Evolutionary conservation across 2,329 filamentous ascomycete genomes (phyloP).

Genomic region (Biscogniauxia sp.): DNA sequence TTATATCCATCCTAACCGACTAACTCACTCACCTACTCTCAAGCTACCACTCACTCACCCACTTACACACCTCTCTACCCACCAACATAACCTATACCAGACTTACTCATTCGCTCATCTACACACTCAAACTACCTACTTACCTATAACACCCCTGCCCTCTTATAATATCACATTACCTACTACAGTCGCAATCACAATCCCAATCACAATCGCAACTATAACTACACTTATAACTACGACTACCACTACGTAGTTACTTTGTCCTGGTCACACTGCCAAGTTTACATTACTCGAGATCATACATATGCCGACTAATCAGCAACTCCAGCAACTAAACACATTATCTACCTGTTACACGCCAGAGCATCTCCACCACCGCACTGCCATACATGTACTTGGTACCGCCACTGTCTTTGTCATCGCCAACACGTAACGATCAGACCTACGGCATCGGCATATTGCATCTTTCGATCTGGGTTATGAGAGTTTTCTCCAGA

Average conservation of each 20-base stretch:
- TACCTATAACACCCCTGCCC: too few relatives aligned
- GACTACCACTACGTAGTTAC: too few relatives aligned
- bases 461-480: background rate
- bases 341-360: background rate
- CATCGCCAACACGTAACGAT: background rate
- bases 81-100: too few relatives aligned
- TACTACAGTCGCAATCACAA: too few relatives aligned
- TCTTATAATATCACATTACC: too few relatives aligned
- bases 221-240: too few relatives aligned
- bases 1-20: background rate
- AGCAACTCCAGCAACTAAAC: background rate
- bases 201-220: too few relatives aligned
- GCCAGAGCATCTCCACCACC: background rate
- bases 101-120: background rate
- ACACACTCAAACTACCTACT: background rate
- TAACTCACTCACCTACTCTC: background rate
- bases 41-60: background rate
- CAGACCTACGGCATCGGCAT: background rate
- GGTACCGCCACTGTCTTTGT: background rate
- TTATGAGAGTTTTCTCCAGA: background rate
- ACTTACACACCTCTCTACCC: background rate
- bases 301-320: background rate
- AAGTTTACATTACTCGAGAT: background rate
- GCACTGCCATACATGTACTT: background rate
- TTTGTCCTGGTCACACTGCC: background rate